A percentile compares a stretch with the other conserved stretches of the same genome.
phyloP scores from a whole-genome alignment of 1,284 basidiomycete genomes.

The Tilletia indica region DNA sequence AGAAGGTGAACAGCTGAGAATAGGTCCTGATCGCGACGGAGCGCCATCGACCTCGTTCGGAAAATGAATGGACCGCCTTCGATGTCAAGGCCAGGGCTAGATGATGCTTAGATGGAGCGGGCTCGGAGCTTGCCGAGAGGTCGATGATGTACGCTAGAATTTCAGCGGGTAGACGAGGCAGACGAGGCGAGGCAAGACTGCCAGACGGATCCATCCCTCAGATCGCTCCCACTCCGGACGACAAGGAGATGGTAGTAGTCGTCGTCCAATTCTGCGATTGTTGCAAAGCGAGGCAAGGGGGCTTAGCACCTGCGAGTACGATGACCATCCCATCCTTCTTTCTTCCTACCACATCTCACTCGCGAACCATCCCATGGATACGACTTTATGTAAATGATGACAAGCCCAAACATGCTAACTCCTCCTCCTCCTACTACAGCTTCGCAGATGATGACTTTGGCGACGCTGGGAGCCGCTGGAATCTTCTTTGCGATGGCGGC shows the following conservation, averaged over 20 bases:
- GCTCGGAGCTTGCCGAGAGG: background rate
- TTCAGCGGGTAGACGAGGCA: background rate
- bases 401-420: too few species aligned
- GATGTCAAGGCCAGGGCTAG: background rate
- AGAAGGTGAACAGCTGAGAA: background rate
- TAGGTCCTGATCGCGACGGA: background rate
- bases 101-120: background rate
- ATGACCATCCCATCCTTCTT: too few species aligned
- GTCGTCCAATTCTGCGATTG: too few species aligned
- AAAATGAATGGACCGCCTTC: background rate
- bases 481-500: background rate
- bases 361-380: too few species aligned
- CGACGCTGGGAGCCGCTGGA: background rate
- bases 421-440: too few species aligned
- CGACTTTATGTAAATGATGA: too few species aligned
- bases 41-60: conserved; percentile 2
- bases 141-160: background rate
- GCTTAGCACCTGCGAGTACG: too few species aligned
- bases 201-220: too few species aligned
- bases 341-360: too few species aligned
- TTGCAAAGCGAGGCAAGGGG: too few species aligned
- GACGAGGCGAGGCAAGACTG: background rate
- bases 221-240: too few species aligned
- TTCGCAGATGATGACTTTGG: background rate
- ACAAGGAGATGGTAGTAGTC: too few species aligned